Percentiles rank a stretch among this genome's conserved stretches.
phyloP scores from a whole-genome alignment of 1,139 yeast genomes.

The Saccharomyces hybrid region DNA sequence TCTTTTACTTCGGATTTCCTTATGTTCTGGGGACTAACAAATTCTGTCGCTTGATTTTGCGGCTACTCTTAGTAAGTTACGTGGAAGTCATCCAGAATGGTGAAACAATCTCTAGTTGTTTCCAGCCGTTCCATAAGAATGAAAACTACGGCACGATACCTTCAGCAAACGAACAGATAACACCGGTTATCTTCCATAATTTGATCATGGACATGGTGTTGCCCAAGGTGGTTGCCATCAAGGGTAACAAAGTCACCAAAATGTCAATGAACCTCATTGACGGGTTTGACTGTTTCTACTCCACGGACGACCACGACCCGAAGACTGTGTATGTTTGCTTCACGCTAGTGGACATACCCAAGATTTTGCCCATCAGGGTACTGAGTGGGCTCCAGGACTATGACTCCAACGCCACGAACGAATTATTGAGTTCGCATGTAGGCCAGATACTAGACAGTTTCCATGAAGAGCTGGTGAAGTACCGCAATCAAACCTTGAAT shows the following conservation, averaged over 20 bases:
- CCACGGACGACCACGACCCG: slow-evolving; percentile 20
- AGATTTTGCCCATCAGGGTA: slow-evolving; percentile 28
- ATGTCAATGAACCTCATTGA: slow-evolving; percentile 26
- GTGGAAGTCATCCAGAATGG: slow-evolving; percentile 24
- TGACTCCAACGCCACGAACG: slow-evolving; percentile 13
- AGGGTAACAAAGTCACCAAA: slow-evolving; percentile 31
- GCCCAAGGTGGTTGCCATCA: slow-evolving; percentile 27
- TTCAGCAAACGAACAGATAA: slow-evolving; percentile 5
- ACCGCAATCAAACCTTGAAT: slow-evolving; percentile 18
- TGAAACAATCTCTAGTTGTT: slow-evolving; percentile 17
- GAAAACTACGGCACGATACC: slow-evolving; percentile 6
- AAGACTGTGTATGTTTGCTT: slow-evolving; percentile 23
- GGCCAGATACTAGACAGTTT: slow-evolving; percentile 26
- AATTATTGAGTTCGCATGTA: slow-evolving; percentile 18
- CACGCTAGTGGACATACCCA: slow-evolving; percentile 24
- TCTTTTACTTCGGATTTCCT: not conserved
- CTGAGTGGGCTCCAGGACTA: slow-evolving; percentile 26
- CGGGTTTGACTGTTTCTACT: slow-evolving; percentile 30
- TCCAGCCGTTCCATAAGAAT: slow-evolving; percentile 19
- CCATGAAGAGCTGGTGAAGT: slow-evolving; percentile 27
- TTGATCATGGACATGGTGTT: slow-evolving; percentile 25
- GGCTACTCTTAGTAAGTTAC: slow-evolving; percentile 15
- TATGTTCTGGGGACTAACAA: not conserved
- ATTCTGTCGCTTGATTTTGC: not conserved
- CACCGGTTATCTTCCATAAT: slow-evolving; percentile 23